Evolutionary conservation across 2,329 filamentous ascomycete genomes (phyloP), one percentile per base, ranked within the genome.

Genomic region (Epicoccum nigrum): DNA sequence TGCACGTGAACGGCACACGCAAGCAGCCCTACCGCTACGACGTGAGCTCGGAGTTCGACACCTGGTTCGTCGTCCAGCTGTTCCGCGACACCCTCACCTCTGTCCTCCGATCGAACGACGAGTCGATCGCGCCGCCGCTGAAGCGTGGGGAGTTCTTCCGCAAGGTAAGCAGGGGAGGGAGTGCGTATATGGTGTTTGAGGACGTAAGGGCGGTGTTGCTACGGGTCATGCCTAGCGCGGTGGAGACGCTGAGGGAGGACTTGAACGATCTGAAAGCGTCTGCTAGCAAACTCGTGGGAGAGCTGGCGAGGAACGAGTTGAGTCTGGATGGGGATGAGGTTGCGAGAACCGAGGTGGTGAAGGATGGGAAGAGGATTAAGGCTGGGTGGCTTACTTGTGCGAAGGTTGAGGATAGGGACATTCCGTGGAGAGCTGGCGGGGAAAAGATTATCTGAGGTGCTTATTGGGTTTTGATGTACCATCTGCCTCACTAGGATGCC

Each of bases 321-420:
- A 73, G 71, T 11, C 13, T 41, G 61, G 48, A 71, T 37, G 59
- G 67, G 1, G 66, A 70, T n/a, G 34, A 33, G 6, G 6, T 25
- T 6, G 23, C 23, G 23, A 25, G 9, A 9, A 25, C 6, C 9
- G 23, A 25, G 23, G 9, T 25, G 6, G 9, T 9, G 23, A 25
- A 9, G 61, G 48, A 71, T 37, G 59, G 67, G 1, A 65, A 70
- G 15, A 32, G 31, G 35, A 46, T 61, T 12, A 49, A 42, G 12
- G 59, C 75, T n/a, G 54, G 57, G 4, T 76, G 70, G 55, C 46
- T 75, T 47, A 75, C 68, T 17, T 76, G 71, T 49, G 54, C 60
- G 6, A 62, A 69, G 41, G 56, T 74, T 1, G 30, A 34, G 17
- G 20, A 27, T n/a, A 53, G 46, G 20, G 68, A 74, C 44, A 49